A percentile compares a stretch with the other conserved stretches of the same genome.
phyloP scores from a whole-genome alignment of 2,329 filamentous ascomycete genomes.

The Ascochyta pisi region DNA sequence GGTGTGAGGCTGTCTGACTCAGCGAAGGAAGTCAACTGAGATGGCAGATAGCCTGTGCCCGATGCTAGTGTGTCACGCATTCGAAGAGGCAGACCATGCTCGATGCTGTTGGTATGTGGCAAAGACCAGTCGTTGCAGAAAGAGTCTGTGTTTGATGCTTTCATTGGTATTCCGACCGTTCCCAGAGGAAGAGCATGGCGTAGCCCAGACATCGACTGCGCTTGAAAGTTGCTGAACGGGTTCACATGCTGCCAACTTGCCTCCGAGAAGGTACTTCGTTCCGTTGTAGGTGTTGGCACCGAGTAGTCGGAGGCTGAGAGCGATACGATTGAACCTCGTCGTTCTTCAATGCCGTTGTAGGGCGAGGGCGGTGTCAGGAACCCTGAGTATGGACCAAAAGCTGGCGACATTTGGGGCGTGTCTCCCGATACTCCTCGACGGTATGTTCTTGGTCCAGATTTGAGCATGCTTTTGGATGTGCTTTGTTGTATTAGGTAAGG shows the following conservation, averaged over 20 bases:
- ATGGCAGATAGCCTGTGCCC: conserved; percentile 7
- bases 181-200: conserved; percentile 17
- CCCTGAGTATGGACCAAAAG: conserved; percentile 26
- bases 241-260: conserved; percentile 28
- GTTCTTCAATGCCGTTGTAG: conserved; percentile 34
- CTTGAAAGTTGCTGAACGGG: conserved; percentile 24
- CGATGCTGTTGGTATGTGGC: conserved; percentile 4
- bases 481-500: neutral
- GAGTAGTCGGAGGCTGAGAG: conserved; percentile 34
- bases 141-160: conserved; percentile 5
- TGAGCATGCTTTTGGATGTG: conserved; percentile 18
- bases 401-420: conserved; percentile 29
- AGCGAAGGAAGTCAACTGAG: conserved; percentile 7
- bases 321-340: conserved; percentile 41
- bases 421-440: conserved; percentile 26
- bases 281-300: conserved; percentile 38
- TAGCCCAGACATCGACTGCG: conserved; percentile 24
- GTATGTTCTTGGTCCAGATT: conserved; percentile 15
- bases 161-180: conserved; percentile 14
- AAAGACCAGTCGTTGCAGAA: conserved; percentile 14
- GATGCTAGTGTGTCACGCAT: conserved; percentile 2
- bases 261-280: conserved; percentile 30
- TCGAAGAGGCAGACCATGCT: conserved; percentile 3
- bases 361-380: conserved; percentile 36
- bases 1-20: conserved; percentile 5